phyloP scores from a whole-genome alignment of 805 yeast species.

The Lipomyces spencermartinsiae region DNA sequence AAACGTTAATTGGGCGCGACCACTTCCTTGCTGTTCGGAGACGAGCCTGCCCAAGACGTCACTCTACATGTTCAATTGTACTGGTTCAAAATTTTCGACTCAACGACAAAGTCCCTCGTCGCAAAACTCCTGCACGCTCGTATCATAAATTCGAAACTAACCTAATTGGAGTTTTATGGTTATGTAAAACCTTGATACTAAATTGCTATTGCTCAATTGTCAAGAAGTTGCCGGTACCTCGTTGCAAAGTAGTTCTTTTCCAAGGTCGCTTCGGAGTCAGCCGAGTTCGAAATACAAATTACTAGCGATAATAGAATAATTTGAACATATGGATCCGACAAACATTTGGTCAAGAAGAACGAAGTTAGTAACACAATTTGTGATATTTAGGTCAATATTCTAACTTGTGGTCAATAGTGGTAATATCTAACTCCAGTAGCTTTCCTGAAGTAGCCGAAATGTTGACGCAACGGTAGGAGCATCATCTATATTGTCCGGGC shows the following conservation, averaged over 20 bases:
- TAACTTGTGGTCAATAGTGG: neutral
- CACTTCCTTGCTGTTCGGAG: neutral
- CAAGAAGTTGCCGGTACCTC: neutral
- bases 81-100: neutral
- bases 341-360: conserved; percentile 27
- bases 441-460: neutral
- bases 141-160: neutral
- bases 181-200: neutral
- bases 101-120: neutral
- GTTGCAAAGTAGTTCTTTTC: neutral
- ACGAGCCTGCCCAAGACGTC: neutral
- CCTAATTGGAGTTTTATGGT: neutral
- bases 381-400: neutral
- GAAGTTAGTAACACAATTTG: conserved; percentile 17
- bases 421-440: no score
- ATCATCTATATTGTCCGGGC: conserved; percentile 14
- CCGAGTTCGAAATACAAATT: neutral
- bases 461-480: conserved; percentile 13
- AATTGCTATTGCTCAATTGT: neutral
- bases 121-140: neutral
- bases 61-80: neutral
- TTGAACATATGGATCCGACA: conserved; percentile 20
- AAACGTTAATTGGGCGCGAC: neutral
- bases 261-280: no score
- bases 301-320: neutral